Evolutionary conservation across 2,329 filamentous ascomycete genomes (phyloP).

Genomic region (Diplodia seriata): DNA sequence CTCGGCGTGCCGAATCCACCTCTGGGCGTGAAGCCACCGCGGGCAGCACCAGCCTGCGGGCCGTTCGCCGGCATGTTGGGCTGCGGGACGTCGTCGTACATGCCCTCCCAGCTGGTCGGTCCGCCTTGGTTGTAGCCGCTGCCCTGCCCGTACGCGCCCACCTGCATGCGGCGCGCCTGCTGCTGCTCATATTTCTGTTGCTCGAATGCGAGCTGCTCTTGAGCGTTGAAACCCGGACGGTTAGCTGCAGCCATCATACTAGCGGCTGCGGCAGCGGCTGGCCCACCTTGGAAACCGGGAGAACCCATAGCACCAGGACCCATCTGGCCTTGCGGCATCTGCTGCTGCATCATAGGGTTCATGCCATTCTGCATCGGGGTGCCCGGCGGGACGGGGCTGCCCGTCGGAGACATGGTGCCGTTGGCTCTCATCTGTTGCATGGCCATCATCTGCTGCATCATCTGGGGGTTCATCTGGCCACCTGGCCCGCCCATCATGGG

Average conservation of each 20-base stretch:
- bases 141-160: slow-evolving; percentile 37
- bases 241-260: slow-evolving; percentile 40
- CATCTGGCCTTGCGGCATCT: slow-evolving; percentile 63
- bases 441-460: slow-evolving; percentile 53
- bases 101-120: slow-evolving; percentile 93
- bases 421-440: slow-evolving; percentile 43
- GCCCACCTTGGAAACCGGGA: slow-evolving; percentile 34
- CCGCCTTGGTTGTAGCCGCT: slow-evolving; percentile 62
- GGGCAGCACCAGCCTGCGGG: slow-evolving; percentile 58
- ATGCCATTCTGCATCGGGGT: slow-evolving; percentile 43
- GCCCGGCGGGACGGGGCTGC: slow-evolving; percentile 43
- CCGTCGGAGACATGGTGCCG: slow-evolving; percentile 38
- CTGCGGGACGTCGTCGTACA: slow-evolving; percentile 96
- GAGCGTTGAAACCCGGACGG: slow-evolving; percentile 67
- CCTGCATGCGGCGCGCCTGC: slow-evolving; percentile 62
- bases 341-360: slow-evolving; percentile 78
- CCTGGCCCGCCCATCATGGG: slow-evolving; percentile 63
- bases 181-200: slow-evolving; percentile 80
- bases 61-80: slow-evolving; percentile 64
- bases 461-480: slow-evolving; percentile 66
- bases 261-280: slow-evolving; percentile 18
- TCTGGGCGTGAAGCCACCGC: slow-evolving; percentile 46
- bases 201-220: slow-evolving; percentile 77
- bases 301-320: slow-evolving; percentile 53
- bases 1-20: slow-evolving; percentile 34